Evolutionary conservation across 2,329 filamentous ascomycete species (phyloP), one percentile per base, ranked within the genome.

Genomic region (Beauveria brongniartii): DNA sequence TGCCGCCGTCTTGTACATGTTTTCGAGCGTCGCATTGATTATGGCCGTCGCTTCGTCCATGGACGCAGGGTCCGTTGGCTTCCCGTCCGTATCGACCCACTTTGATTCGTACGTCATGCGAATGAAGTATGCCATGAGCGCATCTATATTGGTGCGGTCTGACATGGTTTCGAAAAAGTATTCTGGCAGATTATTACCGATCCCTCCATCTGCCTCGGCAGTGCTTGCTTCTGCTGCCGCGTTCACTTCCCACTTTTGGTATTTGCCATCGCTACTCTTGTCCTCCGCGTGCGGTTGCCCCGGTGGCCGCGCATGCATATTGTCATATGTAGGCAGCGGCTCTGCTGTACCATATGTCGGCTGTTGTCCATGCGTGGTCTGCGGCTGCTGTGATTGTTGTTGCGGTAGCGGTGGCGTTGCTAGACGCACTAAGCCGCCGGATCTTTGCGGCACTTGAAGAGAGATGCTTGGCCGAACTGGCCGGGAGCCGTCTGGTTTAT

Each of bases 381-480:
- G 26, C 14, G 28, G 12, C 10, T 43, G 47, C 26, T 51, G 34
- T 18, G 47, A 18, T 52, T 44, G 44, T 30, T n/a, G 65, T 18
- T 64, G 62, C 26, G 65, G 81, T 1, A 75, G 73, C 8, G 79
- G 79, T 40, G 81, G 81, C 9, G 86, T 89, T 26, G 86, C 85
- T 16, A 89, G 75, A 61, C 84, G 78, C 0, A 89, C 83, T 3
- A 82, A 78, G 1, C 84, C 84, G 1, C 84, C 78, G 20, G 80
- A 75, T 62, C 86, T 80, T 65, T 85, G 79, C 0, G 75, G 75
- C 3, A 76, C 74, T 43, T 75, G 74, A 5, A 77, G 66, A 40
- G 75, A 75, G 62, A 77, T 76, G 62, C 67, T 75, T 4, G 75
- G 75, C 18, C 74, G 68, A 14, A 67, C 63, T 47, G 73, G 71